Evolutionary conservation across 2,329 filamentous ascomycete species (phyloP), one percentile per base, ranked within the genome.

Genomic region (Sporothrix curviconia): DNA sequence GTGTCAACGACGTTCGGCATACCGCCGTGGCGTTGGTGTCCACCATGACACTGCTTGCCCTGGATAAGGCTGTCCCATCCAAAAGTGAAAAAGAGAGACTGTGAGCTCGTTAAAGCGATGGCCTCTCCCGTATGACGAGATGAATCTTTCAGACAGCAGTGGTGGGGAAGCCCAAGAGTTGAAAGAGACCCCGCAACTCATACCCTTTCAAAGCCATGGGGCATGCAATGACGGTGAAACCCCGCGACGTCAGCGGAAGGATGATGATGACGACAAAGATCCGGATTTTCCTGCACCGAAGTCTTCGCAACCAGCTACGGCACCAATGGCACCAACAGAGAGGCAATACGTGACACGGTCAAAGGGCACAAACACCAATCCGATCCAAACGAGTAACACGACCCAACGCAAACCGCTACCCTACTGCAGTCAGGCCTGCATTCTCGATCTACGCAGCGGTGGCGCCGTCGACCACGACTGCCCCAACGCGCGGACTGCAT

Each of bases 341-440:
- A 36, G 36, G 46, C 28, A 24, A 3, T 32, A n/a, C 19, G 22
- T 15, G 32, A 51, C 32, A 30, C 47, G 32, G 22, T 37, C 17
- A 32, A n/a, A 28, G 19, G 30, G 19, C 30, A 30, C 22, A 36
- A 7, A 19, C 25, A 14, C 12, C 28, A 14, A 34, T 40, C 6
- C 37, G 8, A 40, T 17, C n/a, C n/a, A 15, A 32, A 32, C 28
- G 28, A 32, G 28, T 11, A 32, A 5, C 6, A 32, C 6, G 6
- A 32, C 28, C 40, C 40, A 28, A 14, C 11, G 15, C 30, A 22
- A 39, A 17, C 43, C 24, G 17, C 37, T 34, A 17, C 50, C 43
- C 14, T 59, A 59, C 39, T 59, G 57, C 40, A 53, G 22, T 5
- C 57, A 59, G 17, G 40, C 52, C 14, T 59, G 57, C 17, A 24